Base-by-base conservation (phyloP, 1,284 basidiomycete genomes). In the Uromyces viciae-fabae region DNA sequence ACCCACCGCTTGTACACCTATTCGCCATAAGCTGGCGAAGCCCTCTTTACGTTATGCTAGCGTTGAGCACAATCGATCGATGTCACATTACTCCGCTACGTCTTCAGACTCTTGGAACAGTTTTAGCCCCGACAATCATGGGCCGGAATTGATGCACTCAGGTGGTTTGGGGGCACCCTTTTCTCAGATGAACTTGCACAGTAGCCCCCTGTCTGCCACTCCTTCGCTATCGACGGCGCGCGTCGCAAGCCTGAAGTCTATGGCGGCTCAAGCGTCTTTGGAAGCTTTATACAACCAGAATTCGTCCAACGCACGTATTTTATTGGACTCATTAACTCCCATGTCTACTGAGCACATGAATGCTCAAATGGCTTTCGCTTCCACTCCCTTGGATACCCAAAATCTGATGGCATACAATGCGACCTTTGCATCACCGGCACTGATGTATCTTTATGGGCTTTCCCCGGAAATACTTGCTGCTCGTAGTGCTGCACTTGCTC, bases 1-100 rank as follows among this genome's bases (percentile, higher is more conserved):
- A 38, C 54, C 73, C 14, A n/a, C 36, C 25, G 28, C 54, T 43
- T 56, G 60, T 19, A 52, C 54, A 38, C 38, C 46, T 25, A 17
- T 52, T 25, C 15, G 58, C 22, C 58, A 74, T 58, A 28, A 60
- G 15, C 72, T n/a, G 19, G 3, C 43, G 7, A 46, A 28, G 3
- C 40, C 46, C 15, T 49, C 49, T 3, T 42, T 74, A 17, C 54
- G 3, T 28, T 49, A 58, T n/a, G 19, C 17, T 3, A 8, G 28
- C 14, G 7, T 2, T 42, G 75, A 60, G 15, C 75, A 76, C 62
- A 46, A 38, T 19, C 58, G 75, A 19, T 76, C 75, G 42, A 60
- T 40, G 3, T 76, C 75, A 19, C 52, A 76, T 49, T 60, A 76
- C 33, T 76, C 75, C 38, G 66, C 75, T 76, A 36, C 25, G 17